Evolutionary conservation across 2,329 filamentous ascomycete genomes (phyloP).

Genomic region (Blastomyces parvus): DNA sequence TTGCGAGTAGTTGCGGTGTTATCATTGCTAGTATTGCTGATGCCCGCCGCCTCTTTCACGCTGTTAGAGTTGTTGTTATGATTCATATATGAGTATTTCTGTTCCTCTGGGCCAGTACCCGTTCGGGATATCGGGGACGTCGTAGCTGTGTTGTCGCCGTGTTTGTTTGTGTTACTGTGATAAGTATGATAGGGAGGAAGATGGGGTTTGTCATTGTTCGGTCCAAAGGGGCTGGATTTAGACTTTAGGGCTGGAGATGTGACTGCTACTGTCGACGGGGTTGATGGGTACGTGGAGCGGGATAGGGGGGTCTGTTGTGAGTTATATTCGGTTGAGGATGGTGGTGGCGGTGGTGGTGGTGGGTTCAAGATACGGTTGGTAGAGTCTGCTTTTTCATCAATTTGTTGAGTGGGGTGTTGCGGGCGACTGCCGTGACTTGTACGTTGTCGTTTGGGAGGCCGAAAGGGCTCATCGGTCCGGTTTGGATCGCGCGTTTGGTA

Average conservation of each 20-base stretch:
- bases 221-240: neutral
- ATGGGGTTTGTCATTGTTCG: neutral
- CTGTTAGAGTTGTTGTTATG: neutral
- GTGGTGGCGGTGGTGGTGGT: neutral
- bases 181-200: neutral
- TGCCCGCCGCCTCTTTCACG: neutral
- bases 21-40: neutral
- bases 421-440: conserved; percentile 3
- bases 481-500: conserved; percentile 14
- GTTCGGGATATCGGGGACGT: neutral
- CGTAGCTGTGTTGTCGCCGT: neutral
- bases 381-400: conserved; percentile 4
- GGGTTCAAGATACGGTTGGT: neutral
- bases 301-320: conserved; percentile 1
- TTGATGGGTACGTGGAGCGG: conserved; percentile 5
- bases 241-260: neutral
- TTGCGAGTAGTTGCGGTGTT: neutral
- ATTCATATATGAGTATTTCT: neutral
- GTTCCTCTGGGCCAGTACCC: neutral
- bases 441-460: conserved; percentile 14
- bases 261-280: conserved; percentile 7
- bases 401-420: conserved; percentile 1
- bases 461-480: conserved; percentile 11
- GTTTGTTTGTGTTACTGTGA: neutral
- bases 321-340: neutral